A percentile compares a stretch with the other conserved stretches of the same genome.
phyloP scores from a whole-genome alignment of 352 stramenopile species.

The Hyphochytrium catenoides region DNA sequence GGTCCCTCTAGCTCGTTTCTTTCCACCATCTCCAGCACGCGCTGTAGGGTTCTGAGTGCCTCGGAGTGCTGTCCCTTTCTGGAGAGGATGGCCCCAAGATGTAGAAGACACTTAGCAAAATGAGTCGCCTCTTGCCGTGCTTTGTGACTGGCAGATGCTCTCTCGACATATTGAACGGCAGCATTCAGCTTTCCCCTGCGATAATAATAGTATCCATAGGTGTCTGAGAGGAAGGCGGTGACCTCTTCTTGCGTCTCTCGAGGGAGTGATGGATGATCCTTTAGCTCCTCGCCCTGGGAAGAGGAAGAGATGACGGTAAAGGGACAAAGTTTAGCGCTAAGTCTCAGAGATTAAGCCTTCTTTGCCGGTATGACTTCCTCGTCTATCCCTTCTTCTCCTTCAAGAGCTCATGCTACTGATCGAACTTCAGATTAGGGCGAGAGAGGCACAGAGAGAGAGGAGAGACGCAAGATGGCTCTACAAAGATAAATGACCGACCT shows the following conservation, averaged over 20 bases:
- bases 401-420: too few relatives aligned
- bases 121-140: slow-evolving; percentile 45
- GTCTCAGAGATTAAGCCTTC: neutral
- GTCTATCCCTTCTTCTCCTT: slow-evolving; percentile 9
- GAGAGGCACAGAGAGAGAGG: too few relatives aligned
- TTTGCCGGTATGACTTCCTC: slow-evolving; percentile 7
- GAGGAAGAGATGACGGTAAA: slow-evolving; percentile 13
- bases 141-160: slow-evolving; percentile 50
- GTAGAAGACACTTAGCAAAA: slow-evolving; percentile 64
- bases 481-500: too few relatives aligned
- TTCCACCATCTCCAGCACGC: slow-evolving; percentile 66
- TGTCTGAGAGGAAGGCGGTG: slow-evolving; percentile 52
- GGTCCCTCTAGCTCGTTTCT: slow-evolving; percentile 40
- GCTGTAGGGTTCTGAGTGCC: slow-evolving; percentile 38
- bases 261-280: slow-evolving; percentile 7
- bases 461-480: too few relatives aligned
- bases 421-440: too few relatives aligned
- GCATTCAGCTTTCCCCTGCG: slow-evolving; percentile 43
- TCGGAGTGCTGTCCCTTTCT: slow-evolving; percentile 44
- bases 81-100: slow-evolving; percentile 44
- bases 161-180: slow-evolving; percentile 18
- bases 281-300: slow-evolving; percentile 40
- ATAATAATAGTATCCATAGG: slow-evolving; percentile 73
- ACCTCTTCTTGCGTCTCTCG: slow-evolving; percentile 25
- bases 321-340: neutral